Conservation (phyloP, 2,329 filamentous ascomycete species). For the Colletotrichum brevisporum region DNA sequence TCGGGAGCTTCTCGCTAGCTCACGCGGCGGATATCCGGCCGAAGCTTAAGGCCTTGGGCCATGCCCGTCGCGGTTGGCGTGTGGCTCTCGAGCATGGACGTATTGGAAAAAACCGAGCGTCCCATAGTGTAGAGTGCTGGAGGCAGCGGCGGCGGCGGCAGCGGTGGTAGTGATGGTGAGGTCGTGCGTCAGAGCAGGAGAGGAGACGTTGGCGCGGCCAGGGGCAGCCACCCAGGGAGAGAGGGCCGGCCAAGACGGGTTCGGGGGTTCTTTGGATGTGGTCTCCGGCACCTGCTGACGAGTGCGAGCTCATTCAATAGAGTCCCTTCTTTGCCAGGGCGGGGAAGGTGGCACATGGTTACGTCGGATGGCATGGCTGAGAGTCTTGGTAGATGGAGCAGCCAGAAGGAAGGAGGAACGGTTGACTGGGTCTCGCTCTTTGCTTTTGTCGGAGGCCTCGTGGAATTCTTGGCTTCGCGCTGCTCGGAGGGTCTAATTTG, state of each 20-base stretch:
- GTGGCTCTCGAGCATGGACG: not conserved
- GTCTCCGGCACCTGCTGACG: not conserved
- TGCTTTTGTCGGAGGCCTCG: conserved; percentile 31
- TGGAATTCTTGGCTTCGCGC: conserved; percentile 34
- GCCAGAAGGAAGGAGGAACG: not conserved
- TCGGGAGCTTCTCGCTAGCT: conserved; percentile 24
- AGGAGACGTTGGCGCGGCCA: not conserved
- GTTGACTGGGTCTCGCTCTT: not conserved
- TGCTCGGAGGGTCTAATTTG: not conserved
- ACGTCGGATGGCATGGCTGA: conserved; percentile 15
- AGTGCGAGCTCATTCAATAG: not conserved
- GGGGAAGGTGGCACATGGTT: conserved; percentile 7
- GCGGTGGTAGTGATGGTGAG: conserved; percentile 16
- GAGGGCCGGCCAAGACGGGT: conserved; percentile 15
- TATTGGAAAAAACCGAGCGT: not conserved
- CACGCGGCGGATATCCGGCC: conserved; percentile 33
- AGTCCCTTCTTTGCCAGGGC: not conserved
- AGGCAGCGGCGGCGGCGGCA: not conserved
- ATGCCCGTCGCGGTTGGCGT: conserved; percentile 4
- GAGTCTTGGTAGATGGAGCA: conserved; percentile 21
- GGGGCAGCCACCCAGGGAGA: conserved; percentile 11
- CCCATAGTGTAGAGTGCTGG: no score
- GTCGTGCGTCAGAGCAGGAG: conserved; percentile 29
- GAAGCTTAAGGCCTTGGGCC: conserved; percentile 28
- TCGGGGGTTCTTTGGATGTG: conserved; percentile 4